Evolutionary conservation across 306 rosid species (phyloP).

Genomic region (Astragalus membranaceus): DNA sequence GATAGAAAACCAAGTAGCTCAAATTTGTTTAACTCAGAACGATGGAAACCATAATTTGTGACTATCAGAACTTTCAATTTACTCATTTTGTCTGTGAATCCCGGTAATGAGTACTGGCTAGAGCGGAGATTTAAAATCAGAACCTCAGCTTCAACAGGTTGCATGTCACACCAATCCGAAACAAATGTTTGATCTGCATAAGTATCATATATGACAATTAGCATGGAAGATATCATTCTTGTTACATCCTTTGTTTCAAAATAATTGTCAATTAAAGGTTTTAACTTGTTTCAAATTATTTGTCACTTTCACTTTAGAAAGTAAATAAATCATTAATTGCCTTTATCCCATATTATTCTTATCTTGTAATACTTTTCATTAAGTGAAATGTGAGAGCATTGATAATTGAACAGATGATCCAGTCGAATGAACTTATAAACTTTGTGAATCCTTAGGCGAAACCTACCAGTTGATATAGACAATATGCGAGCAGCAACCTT

Average conservation of each 20-base stretch:
- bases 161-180: slow-evolving; percentile 42
- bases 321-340: background rate
- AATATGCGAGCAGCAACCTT: slow-evolving; percentile 27
- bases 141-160: slow-evolving; percentile 45
- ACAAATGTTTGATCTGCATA: slow-evolving; percentile 50
- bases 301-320: background rate
- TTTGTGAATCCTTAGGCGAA: background rate
- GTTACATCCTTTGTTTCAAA: background rate
- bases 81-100: slow-evolving; percentile 37
- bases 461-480: slow-evolving; percentile 64
- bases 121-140: slow-evolving; percentile 44
- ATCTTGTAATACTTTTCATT: background rate
- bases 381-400: background rate
- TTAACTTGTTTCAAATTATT: background rate
- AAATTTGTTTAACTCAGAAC: slow-evolving; percentile 28
- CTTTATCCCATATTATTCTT: too few relatives aligned
- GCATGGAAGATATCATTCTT: background rate
- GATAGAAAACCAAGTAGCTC: slow-evolving; percentile 30
- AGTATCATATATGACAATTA: background rate
- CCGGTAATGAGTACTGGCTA: slow-evolving; percentile 36
- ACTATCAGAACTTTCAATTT: slow-evolving; percentile 44
- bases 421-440: background rate
- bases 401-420: background rate
- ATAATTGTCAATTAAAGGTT: background rate
- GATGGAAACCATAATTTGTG: slow-evolving; percentile 44